Percentiles rank a stretch among this genome's conserved stretches.
Evolutionary conservation across 306 rosid species (phyloP).

Genomic region (Acacia crassicarpa): DNA sequence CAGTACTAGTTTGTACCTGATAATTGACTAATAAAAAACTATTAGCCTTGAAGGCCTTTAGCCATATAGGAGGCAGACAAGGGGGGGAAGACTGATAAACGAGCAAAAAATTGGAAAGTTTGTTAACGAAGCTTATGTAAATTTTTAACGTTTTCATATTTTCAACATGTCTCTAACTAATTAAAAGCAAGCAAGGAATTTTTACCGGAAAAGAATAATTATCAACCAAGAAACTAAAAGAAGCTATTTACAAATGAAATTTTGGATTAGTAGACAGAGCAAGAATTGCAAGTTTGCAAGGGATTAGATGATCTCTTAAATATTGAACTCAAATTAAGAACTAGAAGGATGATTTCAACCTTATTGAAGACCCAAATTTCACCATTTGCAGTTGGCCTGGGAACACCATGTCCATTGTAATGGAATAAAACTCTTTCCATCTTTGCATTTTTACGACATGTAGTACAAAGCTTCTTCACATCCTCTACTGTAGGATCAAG

Average conservation of each 20-base stretch:
- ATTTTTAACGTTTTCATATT: too few relatives aligned
- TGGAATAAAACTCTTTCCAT: slow-evolving; percentile 94
- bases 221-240: too few relatives aligned
- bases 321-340: not conserved
- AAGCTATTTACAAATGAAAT: too few relatives aligned
- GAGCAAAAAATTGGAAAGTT: too few relatives aligned
- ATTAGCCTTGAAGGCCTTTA: not conserved
- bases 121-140: too few relatives aligned
- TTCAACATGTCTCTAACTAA: too few relatives aligned
- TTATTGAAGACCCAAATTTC: slow-evolving; percentile 99
- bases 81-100: too few relatives aligned
- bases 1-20: not conserved
- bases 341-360: slow-evolving; percentile 41
- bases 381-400: slow-evolving; percentile 93
- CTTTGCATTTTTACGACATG: slow-evolving; percentile 87
- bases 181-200: too few relatives aligned
- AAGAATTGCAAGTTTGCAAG: not conserved
- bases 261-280: not conserved
- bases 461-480: slow-evolving; percentile 94
- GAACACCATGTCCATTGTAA: slow-evolving; percentile 99
- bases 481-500: slow-evolving; percentile 97
- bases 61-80: too few relatives aligned
- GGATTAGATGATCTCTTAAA: not conserved
- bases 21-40: not conserved
- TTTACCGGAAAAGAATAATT: too few relatives aligned